These are phyloP conservation scores for Komagataella populi DNA, from an alignment of 805 yeast genomes.

Conservation along the genomic window DNA sequence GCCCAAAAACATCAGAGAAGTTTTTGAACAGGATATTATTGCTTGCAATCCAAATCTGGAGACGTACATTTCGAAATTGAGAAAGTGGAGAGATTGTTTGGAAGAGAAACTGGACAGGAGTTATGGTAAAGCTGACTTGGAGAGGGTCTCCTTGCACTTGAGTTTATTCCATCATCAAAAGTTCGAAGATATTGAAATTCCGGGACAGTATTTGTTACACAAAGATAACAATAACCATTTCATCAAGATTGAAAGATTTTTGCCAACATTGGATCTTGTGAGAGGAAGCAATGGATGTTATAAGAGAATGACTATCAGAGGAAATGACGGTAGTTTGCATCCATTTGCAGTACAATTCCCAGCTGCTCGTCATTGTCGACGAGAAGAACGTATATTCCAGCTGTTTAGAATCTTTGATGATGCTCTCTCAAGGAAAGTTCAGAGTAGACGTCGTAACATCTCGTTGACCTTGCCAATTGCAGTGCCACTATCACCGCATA, in stretches of 20 bases:
- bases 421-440: constrained; percentile 66
- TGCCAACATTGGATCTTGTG: constrained; percentile 78
- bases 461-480: constrained; percentile 83
- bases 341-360: constrained; percentile 96
- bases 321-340: constrained; percentile 86
- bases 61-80: constrained; percentile 65
- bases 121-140: constrained; percentile 63
- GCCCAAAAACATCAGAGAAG: constrained; percentile 78
- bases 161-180: constrained; percentile 97
- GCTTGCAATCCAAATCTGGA: constrained; percentile 79
- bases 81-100: constrained; percentile 86
- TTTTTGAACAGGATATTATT: constrained; percentile 86
- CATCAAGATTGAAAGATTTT: constrained; percentile 82
- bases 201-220: constrained; percentile 88
- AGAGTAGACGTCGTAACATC: constrained; percentile 75
- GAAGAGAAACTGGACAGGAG: constrained; percentile 87
- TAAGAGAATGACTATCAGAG: constrained; percentile 78
- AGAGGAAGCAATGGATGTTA: constrained; percentile 87
- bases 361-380: constrained; percentile 91
- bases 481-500: constrained; percentile 88
- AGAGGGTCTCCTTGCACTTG: constrained; percentile 85
- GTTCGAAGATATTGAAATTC: constrained; percentile 94
- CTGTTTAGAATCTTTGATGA: constrained; percentile 81
- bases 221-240: constrained; percentile 82
- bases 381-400: constrained; percentile 92